Base-by-base conservation (phyloP, 495 filamentous ascomycete genomes). In the Daldinia bambusicola region DNA sequence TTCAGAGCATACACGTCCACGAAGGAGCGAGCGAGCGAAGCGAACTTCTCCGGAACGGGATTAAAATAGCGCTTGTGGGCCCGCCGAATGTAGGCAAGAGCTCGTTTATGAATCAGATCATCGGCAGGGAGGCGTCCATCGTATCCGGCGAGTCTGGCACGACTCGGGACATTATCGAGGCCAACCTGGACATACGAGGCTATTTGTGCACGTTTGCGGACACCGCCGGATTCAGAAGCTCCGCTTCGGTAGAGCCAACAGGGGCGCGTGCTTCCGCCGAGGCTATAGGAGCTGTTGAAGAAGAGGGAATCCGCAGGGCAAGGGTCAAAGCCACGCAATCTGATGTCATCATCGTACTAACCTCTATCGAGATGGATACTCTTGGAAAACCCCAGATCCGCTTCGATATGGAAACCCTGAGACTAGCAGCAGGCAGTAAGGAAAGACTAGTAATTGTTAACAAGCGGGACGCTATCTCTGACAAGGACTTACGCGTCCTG, bases 21-120 rank as follows among this genome's bases (percentile, higher is more conserved):
- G 87, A 91, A 63, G 77, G 83, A 53, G 97, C 93, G 76, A 92
- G 92, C 51, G 88, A 92, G 32, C 86, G 92, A 40, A 94, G 93
- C 3, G 95, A 98, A 79, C 80, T 99, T 61, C 81, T 98, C 38
- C 86, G 94, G 20, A 92, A 88, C 69, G 95, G 95, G 0, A 96
- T 99, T 61, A 88, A 86, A 63, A 87, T 99, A 63, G 90, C 94
- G 1, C 83, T 99, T 6, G 81, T 98, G 6, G 95, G 95, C 0
- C 92, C 94, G 6, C 96, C 95, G 10, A 99, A 99, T 80, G 95
- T 91, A 0, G 95, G 95, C 18, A 99, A 99, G 78, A 98, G 95
- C 75, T 96, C 92, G 1, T 80, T 99, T 62, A 86, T 99, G 75
- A 99, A 99, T 80, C 83, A 87, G 57, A 84, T 99, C 69, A 93